Percentiles rank a stretch among this genome's conserved stretches.
Evolutionary conservation across 2,329 filamentous ascomycete genomes (phyloP).

Genomic region (Beauveria sp.): DNA sequence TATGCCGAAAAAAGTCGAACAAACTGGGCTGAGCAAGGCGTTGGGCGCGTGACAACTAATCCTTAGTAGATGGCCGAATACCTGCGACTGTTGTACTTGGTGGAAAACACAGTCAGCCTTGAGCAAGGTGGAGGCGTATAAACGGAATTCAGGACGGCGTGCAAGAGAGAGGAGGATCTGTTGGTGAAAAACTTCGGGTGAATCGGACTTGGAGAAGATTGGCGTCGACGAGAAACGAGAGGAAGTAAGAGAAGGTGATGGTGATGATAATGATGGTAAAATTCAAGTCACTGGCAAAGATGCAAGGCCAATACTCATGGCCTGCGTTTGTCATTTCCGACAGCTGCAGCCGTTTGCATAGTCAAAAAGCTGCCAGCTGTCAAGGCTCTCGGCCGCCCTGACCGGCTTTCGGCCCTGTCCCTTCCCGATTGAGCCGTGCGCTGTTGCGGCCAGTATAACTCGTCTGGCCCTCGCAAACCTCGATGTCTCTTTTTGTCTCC

Average conservation of each 20-base stretch:
- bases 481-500: neutral
- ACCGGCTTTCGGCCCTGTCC: neutral
- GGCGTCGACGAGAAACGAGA: neutral
- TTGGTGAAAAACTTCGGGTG: neutral
- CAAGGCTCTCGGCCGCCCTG: neutral
- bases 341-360: neutral
- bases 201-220: neutral
- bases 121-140: neutral
- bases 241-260: neutral
- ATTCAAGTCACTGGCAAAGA: neutral
- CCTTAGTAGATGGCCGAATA: neutral
- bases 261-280: neutral
- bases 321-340: neutral
- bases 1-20: neutral
- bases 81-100: neutral
- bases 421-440: neutral
- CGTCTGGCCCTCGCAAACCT: neutral
- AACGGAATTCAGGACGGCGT: neutral
- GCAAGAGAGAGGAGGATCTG: neutral
- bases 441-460: neutral
- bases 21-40: neutral
- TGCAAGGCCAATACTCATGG: neutral
- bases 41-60: neutral
- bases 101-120: neutral
- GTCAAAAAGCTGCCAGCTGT: neutral